phyloP scores from a whole-genome alignment of 768 basidiomycete species.

The Amanita exitialis region DNA sequence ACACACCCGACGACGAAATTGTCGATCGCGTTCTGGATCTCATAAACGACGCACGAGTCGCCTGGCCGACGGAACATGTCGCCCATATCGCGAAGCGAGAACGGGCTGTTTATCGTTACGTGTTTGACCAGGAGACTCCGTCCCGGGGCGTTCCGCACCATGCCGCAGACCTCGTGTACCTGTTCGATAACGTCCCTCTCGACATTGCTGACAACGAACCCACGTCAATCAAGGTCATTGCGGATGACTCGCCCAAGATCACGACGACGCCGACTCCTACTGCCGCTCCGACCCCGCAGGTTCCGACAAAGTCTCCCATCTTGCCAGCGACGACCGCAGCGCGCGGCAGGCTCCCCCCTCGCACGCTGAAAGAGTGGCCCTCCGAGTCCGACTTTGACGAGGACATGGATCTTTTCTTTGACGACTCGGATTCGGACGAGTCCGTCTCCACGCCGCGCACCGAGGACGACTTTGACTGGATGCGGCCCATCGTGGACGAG shows the following conservation, averaged over 20 bases:
- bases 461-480: constrained; percentile 35
- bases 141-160: constrained; percentile 56
- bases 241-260: constrained; percentile 23
- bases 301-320: background rate
- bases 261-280: constrained; percentile 13
- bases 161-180: constrained; percentile 62
- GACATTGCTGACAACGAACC: constrained; percentile 15
- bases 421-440: constrained; percentile 10
- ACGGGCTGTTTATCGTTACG: constrained; percentile 63
- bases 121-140: constrained; percentile 77
- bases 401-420: background rate
- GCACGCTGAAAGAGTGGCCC: background rate
- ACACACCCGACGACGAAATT: constrained; percentile 58
- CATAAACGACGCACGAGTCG: constrained; percentile 63
- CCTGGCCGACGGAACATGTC: constrained; percentile 68
- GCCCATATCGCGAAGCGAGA: constrained; percentile 38
- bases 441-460: constrained; percentile 7
- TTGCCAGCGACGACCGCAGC: background rate
- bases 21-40: constrained; percentile 61
- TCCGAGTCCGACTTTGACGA: constrained; percentile 1
- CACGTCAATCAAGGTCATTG: constrained; percentile 12
- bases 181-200: constrained; percentile 70
- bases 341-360: background rate
- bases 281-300: background rate
- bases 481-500: constrained; percentile 48